phyloP scores from a whole-genome alignment of 2,329 filamentous ascomycete genomes.

The Piedraia hortae region DNA sequence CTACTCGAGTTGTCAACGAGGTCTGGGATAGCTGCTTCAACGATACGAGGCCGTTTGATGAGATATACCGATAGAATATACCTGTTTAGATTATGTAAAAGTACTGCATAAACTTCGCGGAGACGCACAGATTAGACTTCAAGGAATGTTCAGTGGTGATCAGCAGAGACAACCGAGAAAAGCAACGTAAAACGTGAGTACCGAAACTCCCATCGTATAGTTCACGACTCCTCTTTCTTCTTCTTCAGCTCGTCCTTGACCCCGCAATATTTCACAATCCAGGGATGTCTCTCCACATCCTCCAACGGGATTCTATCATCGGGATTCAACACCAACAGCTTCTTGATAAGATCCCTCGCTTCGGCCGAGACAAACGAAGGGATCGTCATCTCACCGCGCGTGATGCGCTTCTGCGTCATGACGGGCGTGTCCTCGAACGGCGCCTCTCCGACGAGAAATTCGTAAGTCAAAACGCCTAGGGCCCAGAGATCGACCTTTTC shows the following conservation, averaged over 20 bases:
- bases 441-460: conserved; percentile 85
- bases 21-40: conserved; percentile 97
- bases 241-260: conserved; percentile 20
- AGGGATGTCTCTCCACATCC: conserved; percentile 68
- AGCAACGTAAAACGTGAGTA: neutral
- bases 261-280: conserved; percentile 87
- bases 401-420: conserved; percentile 81
- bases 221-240: conserved; percentile 1
- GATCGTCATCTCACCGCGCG: conserved; percentile 70
- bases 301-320: conserved; percentile 80
- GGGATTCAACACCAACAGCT: conserved; percentile 68
- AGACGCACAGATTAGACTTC: no score
- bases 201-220: neutral
- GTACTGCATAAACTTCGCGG: no score
- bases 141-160: no score
- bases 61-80: conserved; percentile 88
- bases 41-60: conserved; percentile 87
- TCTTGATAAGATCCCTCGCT: conserved; percentile 77
- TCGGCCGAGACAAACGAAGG: conserved; percentile 75
- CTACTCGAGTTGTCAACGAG: conserved; percentile 68
- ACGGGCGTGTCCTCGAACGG: conserved; percentile 88
- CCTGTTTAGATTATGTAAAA: no score
- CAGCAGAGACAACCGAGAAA: no score
- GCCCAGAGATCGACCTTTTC: conserved; percentile 96
- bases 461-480: conserved; percentile 79